Conservation (phyloP, 2,329 filamentous ascomycete species). For the Aureobasidium sp. region DNA sequence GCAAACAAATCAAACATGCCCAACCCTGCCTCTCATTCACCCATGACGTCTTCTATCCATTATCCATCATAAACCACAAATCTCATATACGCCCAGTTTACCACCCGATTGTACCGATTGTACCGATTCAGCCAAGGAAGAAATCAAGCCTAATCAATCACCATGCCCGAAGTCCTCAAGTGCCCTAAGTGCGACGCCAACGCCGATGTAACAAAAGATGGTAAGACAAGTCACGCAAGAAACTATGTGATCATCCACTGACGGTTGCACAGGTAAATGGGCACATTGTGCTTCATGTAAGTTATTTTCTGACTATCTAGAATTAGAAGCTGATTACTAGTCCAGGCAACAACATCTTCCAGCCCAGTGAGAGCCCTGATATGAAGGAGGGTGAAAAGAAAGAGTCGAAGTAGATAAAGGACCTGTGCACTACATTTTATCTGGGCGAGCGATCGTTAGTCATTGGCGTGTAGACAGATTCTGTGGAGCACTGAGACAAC, state of each 20-base stretch:
- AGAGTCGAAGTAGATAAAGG: background rate
- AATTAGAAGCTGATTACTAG: background rate
- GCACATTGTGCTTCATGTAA: constrained; percentile 10
- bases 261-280: background rate
- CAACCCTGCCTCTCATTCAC: background rate
- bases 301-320: background rate
- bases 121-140: too few relatives aligned
- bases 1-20: background rate
- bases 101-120: too few relatives aligned
- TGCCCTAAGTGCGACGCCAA: constrained; percentile 5
- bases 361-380: constrained; percentile 3
- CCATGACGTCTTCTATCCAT: too few relatives aligned
- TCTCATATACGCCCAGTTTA: too few relatives aligned
- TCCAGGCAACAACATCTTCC: constrained; percentile 7
- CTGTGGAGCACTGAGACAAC: too few relatives aligned
- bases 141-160: background rate
- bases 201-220: constrained; percentile 6
- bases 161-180: background rate
- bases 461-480: too few relatives aligned
- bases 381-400: background rate
- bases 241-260: too few relatives aligned
- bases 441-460: too few relatives aligned
- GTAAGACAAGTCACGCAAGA: background rate
- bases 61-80: too few relatives aligned
- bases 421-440: too few relatives aligned